A percentile compares a stretch with the other conserved stretches of the same genome.
These are phyloP conservation scores for Areca catechu DNA, from an alignment of 176 grass and related monocot species.

Conservation along the genomic window DNA sequence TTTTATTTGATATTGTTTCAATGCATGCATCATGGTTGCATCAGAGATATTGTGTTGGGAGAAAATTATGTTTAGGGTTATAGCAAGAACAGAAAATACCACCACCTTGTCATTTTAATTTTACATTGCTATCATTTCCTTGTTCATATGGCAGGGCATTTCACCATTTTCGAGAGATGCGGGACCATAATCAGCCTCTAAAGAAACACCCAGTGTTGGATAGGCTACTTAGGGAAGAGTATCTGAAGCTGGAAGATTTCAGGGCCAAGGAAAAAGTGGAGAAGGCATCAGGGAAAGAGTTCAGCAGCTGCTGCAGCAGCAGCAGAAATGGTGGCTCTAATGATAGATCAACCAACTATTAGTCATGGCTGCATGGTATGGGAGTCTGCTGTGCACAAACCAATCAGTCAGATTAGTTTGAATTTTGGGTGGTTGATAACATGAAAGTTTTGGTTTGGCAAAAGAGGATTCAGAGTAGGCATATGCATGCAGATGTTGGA, in stretches of 20 bases:
- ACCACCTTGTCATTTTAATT: too few species aligned
- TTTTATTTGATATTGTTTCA: too few species aligned
- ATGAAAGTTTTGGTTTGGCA: slow-evolving; percentile 30
- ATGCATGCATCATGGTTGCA: too few species aligned
- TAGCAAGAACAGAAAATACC: too few species aligned
- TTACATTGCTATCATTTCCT: too few species aligned
- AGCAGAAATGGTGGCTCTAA: slow-evolving; percentile 1
- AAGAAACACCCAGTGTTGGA: slow-evolving; percentile 60
- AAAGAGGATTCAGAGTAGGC: slow-evolving; percentile 14
- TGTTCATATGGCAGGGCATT: slow-evolving; percentile 59
- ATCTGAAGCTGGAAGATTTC: slow-evolving; percentile 56
- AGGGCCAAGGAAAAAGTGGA: slow-evolving; percentile 31
- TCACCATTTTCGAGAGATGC: slow-evolving; percentile 64
- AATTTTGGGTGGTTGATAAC: slow-evolving; percentile 3
- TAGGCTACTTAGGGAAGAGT: slow-evolving; percentile 64
- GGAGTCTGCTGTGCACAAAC: slow-evolving; percentile 12
- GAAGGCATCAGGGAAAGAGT: slow-evolving; percentile 26
- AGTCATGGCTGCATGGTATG: slow-evolving; percentile 14
- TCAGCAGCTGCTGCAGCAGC: slow-evolving; percentile 4
- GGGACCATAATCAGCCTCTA: slow-evolving; percentile 29
- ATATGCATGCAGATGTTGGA: slow-evolving; percentile 52
- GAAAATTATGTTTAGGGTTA: too few species aligned
- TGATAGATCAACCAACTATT: slow-evolving; percentile 10
- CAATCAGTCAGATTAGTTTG: slow-evolving; percentile 18
- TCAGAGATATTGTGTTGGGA: too few species aligned